A percentile compares a stretch with the other conserved stretches of the same genome.
Conservation (phyloP, 2,329 filamentous ascomycete species). For the Chrysoporthe cubensis region DNA sequence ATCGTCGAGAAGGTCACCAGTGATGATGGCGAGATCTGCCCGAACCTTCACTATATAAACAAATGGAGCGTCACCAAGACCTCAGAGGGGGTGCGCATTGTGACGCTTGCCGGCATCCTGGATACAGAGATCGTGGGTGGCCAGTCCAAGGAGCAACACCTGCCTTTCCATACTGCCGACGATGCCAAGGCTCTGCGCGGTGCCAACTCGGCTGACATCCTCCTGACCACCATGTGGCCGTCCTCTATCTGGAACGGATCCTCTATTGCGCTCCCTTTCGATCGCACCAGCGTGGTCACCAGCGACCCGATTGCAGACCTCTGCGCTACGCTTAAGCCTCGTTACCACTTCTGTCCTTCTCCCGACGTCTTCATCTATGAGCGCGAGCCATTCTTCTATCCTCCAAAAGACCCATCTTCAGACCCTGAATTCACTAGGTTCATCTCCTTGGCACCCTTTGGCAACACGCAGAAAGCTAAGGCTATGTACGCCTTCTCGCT, state of each 20-base stretch:
- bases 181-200: slow-evolving; percentile 78
- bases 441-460: slow-evolving; percentile 82
- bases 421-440: slow-evolving; percentile 76
- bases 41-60: slow-evolving; percentile 89
- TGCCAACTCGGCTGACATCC: slow-evolving; percentile 79
- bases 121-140: slow-evolving; percentile 62
- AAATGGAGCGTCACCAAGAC: slow-evolving; percentile 89
- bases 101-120: slow-evolving; percentile 78
- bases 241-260: slow-evolving; percentile 71
- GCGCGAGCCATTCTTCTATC: slow-evolving; percentile 88
- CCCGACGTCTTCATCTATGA: slow-evolving; percentile 75
- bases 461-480: slow-evolving; percentile 77
- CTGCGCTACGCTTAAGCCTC: slow-evolving; percentile 78
- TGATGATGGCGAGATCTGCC: slow-evolving; percentile 72
- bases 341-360: slow-evolving; percentile 83
- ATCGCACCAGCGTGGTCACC: slow-evolving; percentile 54
- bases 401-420: slow-evolving; percentile 38
- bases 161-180: slow-evolving; percentile 76
- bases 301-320: slow-evolving; percentile 78
- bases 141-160: slow-evolving; percentile 71
- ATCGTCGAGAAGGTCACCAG: slow-evolving; percentile 75
- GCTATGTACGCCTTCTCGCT: slow-evolving; percentile 79
- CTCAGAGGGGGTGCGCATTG: slow-evolving; percentile 84
- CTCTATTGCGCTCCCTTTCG: slow-evolving; percentile 60
- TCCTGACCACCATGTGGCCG: slow-evolving; percentile 89